phyloP scores from a whole-genome alignment of 805 yeast genomes.

The Tetrapisispora arboricola region DNA sequence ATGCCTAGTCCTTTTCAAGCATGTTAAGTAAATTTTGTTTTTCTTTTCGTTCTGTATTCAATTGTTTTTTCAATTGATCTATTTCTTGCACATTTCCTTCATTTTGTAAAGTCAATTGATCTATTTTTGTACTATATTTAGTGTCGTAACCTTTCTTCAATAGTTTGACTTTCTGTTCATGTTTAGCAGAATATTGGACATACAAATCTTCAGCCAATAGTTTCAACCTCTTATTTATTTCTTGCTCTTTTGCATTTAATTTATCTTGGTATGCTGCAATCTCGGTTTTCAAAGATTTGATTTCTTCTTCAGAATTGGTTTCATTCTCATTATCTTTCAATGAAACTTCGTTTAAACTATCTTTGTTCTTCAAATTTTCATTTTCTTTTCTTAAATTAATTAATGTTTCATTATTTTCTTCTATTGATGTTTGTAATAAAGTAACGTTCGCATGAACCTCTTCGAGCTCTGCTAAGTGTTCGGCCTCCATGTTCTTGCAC shows the following conservation, averaged over 20 bases:
- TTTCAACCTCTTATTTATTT: slow-evolving; percentile 45
- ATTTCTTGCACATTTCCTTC: slow-evolving; percentile 41
- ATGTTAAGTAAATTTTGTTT: slow-evolving; percentile 46
- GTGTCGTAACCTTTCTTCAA: slow-evolving; percentile 49
- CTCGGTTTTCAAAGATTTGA: slow-evolving; percentile 14
- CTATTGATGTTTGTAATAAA: slow-evolving; percentile 25
- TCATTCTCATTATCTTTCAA: not conserved
- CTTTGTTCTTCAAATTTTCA: slow-evolving; percentile 15
- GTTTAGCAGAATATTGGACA: slow-evolving; percentile 66
- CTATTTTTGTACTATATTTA: slow-evolving; percentile 39
- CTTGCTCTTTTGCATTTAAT: slow-evolving; percentile 33
- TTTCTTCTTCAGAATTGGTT: slow-evolving; percentile 5
- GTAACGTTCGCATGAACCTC: slow-evolving; percentile 29
- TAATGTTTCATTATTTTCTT: slow-evolving; percentile 22
- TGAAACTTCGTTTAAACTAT: slow-evolving; percentile 4
- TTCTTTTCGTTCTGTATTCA: slow-evolving; percentile 45
- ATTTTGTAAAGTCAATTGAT: slow-evolving; percentile 34
- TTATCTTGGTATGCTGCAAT: slow-evolving; percentile 28
- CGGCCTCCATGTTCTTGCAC: slow-evolving; percentile 23
- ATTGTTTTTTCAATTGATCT: slow-evolving; percentile 39
- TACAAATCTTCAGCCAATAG: slow-evolving; percentile 61
- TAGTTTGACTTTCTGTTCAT: slow-evolving; percentile 57
- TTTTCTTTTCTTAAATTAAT: slow-evolving; percentile 18
- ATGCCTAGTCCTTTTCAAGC: slow-evolving; percentile 30
- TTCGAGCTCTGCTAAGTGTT: slow-evolving; percentile 31